Base-by-base conservation (phyloP, 148 eudicot genomes). In the Vaccinium macrocarpon region DNA sequence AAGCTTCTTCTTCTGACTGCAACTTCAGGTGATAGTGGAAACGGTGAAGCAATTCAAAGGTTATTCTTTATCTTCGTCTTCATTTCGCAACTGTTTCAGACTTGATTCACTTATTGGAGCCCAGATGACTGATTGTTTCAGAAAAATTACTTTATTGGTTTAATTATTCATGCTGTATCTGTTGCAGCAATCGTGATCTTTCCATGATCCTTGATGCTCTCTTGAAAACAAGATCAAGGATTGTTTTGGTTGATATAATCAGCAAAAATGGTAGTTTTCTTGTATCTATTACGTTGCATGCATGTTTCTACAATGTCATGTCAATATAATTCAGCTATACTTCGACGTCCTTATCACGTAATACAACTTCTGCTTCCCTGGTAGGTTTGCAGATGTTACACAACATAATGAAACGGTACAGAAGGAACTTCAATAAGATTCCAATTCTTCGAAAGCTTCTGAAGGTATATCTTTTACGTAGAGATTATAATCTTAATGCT, bases 121-220 rank as follows among this genome's bases (percentile, higher is more conserved):
- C 51, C 79, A 62, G 35, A 25, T 2, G 14, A 61, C 76, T 56
- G 81, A 64, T 81, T 76, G 29, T 49, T 76, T 83, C 55, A 61
- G 78, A 13, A 23, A 38, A 66, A 68, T 29, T 23, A 46, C 21
- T 70, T 83, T 19, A 62, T 84, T 72, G n/a, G 10, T 10, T 18
- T 75, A 68, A 27, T 82, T 48, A 42, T 52, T 82, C 53, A 16
- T 66, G 23, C 35, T 50, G 35, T 84, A 18, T 78, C 32, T 80
- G 82, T 83, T 91, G 87, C 97, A 96, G 99, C 88, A 96, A 93
- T 85, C 88, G 98, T 82, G 95, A 96, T 84, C 99, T 96, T 84
- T 96, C 99, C 73, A 92, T 96, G 97, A 96, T 96, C 81, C 96
- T 96, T 85, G 99, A 91, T 86, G 99, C 98, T 32, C 89, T 96